Percentiles rank a stretch among this genome's conserved stretches.
Evolutionary conservation across 257 asterid species (phyloP).

Genomic region (Gentiana straminea): DNA sequence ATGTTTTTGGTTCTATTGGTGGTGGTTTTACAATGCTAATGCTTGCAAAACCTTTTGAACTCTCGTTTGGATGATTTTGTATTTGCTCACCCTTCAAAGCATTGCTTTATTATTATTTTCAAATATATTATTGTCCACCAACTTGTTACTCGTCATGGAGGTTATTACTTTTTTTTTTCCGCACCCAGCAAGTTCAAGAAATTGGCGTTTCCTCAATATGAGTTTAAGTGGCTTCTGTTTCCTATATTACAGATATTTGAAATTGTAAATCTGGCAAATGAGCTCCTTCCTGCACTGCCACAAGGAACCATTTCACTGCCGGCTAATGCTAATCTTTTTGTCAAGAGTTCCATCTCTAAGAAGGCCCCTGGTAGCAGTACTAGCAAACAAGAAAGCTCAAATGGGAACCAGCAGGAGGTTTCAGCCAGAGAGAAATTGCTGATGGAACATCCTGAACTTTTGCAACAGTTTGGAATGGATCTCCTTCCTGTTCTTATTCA

Average conservation of each 20-base stretch:
- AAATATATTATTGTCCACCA: too few species aligned
- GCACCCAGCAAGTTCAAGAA: too few species aligned
- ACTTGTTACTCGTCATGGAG: too few species aligned
- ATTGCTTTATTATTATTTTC: not conserved
- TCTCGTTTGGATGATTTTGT: too few species aligned
- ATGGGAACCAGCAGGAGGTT: constrained; percentile 40
- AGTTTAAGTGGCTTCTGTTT: constrained; percentile 1
- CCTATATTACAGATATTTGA: constrained; percentile 60
- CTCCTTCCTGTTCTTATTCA: constrained; percentile 87
- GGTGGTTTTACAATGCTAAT: too few species aligned
- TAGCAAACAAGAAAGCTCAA: constrained; percentile 56
- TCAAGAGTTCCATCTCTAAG: constrained; percentile 52
- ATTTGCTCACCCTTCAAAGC: not conserved
- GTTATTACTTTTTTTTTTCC: too few species aligned
- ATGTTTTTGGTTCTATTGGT: not conserved
- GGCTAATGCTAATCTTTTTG: constrained; percentile 40
- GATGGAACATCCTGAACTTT: constrained; percentile 87
- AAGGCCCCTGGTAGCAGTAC: constrained; percentile 58
- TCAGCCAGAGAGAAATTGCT: constrained; percentile 74
- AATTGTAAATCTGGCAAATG: constrained; percentile 97
- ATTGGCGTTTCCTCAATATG: too few species aligned
- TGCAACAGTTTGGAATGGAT: constrained; percentile 90
- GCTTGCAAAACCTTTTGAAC: not conserved
- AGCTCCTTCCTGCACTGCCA: constrained; percentile 94
- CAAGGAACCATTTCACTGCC: constrained; percentile 91